A percentile compares a stretch with the other conserved stretches of the same genome.
Conservation (phyloP, 306 rosid genomes). For the Trifolium fragiferum region DNA sequence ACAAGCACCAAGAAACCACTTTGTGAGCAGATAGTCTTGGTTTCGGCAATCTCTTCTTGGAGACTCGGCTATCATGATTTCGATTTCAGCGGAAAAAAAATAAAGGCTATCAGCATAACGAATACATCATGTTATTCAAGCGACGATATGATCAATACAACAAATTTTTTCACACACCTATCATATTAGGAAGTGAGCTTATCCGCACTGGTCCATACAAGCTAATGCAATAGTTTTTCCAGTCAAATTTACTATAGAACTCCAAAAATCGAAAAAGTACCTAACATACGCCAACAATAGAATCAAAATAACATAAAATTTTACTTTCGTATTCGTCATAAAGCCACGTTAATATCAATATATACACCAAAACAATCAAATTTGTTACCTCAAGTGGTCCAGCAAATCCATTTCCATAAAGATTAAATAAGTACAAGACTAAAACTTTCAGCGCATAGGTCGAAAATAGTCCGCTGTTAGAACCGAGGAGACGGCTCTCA, state of each 20-base stretch:
- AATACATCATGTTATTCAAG: background rate
- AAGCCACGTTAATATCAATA: slow-evolving; percentile 20
- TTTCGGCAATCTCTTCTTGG: slow-evolving; percentile 64
- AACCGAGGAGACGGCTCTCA: slow-evolving; percentile 87
- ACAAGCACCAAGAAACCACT: slow-evolving; percentile 62
- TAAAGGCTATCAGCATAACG: slow-evolving; percentile 12
- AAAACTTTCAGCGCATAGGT: slow-evolving; percentile 84
- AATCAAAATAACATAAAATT: background rate
- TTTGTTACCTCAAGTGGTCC: slow-evolving; percentile 90
- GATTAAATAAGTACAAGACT: slow-evolving; percentile 77
- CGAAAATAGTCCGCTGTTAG: slow-evolving; percentile 84
- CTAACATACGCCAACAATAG: slow-evolving; percentile 47
- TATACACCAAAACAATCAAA: slow-evolving; percentile 25
- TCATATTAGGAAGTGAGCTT: slow-evolving; percentile 70
- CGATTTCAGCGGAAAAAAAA: slow-evolving; percentile 7
- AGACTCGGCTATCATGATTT: slow-evolving; percentile 63
- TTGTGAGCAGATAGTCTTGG: slow-evolving; percentile 57
- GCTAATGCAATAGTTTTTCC: slow-evolving; percentile 87
- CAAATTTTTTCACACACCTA: slow-evolving; percentile 52
- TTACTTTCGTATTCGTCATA: background rate
- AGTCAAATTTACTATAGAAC: slow-evolving; percentile 87
- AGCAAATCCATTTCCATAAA: slow-evolving; percentile 60
- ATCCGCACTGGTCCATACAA: slow-evolving; percentile 82
- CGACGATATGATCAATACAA: slow-evolving; percentile 21
- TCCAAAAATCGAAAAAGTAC: slow-evolving; percentile 79